Base-by-base conservation (phyloP, 2,329 filamentous ascomycete species). In the Fusarium tricinctum region DNA sequence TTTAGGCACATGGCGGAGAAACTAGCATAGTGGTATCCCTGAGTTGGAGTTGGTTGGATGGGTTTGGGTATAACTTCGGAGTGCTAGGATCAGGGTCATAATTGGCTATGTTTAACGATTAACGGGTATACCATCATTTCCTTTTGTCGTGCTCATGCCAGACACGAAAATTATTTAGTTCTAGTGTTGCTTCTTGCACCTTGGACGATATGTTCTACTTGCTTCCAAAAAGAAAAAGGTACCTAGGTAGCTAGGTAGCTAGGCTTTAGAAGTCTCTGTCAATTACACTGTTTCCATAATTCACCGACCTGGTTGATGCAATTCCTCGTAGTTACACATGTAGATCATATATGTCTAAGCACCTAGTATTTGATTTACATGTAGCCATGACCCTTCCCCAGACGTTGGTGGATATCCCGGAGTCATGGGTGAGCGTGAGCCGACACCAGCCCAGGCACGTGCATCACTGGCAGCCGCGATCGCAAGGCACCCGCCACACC, bases 371-470 rank as follows among this genome's bases (percentile, higher is more conserved):
- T 38, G n/a, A 17, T 39, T 54, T 50, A 19, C 45, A 30, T 39
- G 26, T 20, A 50, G 38, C 20, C 32, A 26, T 35, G 33, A 26
- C 22, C 53, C 49, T 63, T 67, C 58, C 64, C 42, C 55, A 48
- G 55, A 61, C 43, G 53, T 67, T 28, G 26, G 44, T 54, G 44
- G 49, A 39, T 46, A 47, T 26, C 39, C 58, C 58, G 61, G 68
- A 72, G 63, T 70, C 72, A 72, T 60, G 51, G 62, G 56, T 56
- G 35, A 55, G 68, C 53, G 47, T 59, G 46, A 48, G 30, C 67
- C 69, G 68, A 61, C 42, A 45, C 23, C 43, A 51, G 44, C 22
- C 47, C 28, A 58, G 55, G 68, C 71, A 73, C 71, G 69, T 73
- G 71, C 71, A 61, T 68, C 56, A 57, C 43, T 42, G 59, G 38